phyloP scores from a whole-genome alignment of 768 basidiomycete genomes.

The Xerocomellus amylosporus region DNA sequence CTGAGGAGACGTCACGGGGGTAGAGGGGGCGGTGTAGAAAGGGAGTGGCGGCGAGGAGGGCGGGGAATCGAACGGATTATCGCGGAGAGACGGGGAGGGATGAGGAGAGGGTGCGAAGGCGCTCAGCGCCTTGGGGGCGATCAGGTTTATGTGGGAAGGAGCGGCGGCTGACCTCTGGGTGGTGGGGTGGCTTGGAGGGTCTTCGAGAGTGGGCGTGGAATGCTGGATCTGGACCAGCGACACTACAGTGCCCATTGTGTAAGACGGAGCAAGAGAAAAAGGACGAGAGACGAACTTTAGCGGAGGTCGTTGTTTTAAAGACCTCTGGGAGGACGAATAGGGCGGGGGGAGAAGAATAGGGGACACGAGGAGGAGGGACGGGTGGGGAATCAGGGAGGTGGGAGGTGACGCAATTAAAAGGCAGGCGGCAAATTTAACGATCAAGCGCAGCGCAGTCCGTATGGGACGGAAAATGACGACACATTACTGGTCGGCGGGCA shows the following conservation, averaged over 20 bases:
- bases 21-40: constrained; percentile 50
- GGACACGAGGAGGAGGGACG: constrained; percentile 31
- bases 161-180: constrained; percentile 19
- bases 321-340: constrained; percentile 18
- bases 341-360: constrained; percentile 28
- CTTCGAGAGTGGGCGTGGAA: constrained; percentile 16
- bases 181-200: constrained; percentile 6
- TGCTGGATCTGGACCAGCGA: constrained; percentile 31
- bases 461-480: not conserved
- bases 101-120: constrained; percentile 29
- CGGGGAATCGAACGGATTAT: constrained; percentile 37
- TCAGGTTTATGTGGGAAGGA: constrained; percentile 35
- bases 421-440: constrained; percentile 8
- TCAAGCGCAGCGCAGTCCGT: constrained; percentile 19
- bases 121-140: constrained; percentile 33
- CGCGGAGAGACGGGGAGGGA: constrained; percentile 35
- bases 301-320: constrained; percentile 19
- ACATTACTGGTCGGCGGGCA: constrained; percentile 16
- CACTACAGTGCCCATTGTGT: constrained; percentile 33
- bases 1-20: constrained; percentile 41
- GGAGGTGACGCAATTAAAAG: constrained; percentile 24
- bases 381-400: constrained; percentile 18
- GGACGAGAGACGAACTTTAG: constrained; percentile 23
- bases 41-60: constrained; percentile 38
- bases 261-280: constrained; percentile 6